Conservation (phyloP, 2,329 filamentous ascomycete species). For the Hymenoscyphus albidus region DNA sequence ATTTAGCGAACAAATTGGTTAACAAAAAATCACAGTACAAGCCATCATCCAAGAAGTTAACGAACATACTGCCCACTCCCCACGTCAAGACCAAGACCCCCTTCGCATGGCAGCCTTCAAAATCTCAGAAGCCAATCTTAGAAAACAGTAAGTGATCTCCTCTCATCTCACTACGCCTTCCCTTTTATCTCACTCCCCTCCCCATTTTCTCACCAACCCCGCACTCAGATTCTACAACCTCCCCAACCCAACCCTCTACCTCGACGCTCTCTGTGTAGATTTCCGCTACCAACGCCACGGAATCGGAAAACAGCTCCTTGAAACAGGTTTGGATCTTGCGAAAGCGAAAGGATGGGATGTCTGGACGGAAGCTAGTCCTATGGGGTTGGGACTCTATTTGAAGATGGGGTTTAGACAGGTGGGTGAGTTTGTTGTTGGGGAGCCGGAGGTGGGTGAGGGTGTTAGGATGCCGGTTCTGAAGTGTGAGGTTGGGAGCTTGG, state of each 20-base stretch:
- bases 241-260: not conserved
- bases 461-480: not conserved
- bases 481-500: not conserved
- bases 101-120: not conserved
- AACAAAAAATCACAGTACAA: not conserved
- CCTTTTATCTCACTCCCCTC: not conserved
- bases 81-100: not conserved
- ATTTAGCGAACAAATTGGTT: not conserved
- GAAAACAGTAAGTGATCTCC: not conserved
- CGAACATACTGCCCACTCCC: not conserved
- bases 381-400: not conserved
- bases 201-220: not conserved
- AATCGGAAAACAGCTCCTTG: not conserved
- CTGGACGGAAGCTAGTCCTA: slow-evolving; percentile 3
- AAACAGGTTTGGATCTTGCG: not conserved
- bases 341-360: not conserved
- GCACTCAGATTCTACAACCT: not conserved
- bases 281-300: not conserved
- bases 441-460: not conserved
- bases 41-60: not conserved
- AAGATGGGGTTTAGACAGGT: not conserved
- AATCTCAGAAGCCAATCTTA: not conserved
- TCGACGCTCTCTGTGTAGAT: not conserved
- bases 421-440: not conserved
- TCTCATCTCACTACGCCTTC: not conserved